Evolutionary conservation across 139 green algal genomes (phyloP), one percentile per base, ranked within the genome.

Genomic region (Chlorella sp.): DNA sequence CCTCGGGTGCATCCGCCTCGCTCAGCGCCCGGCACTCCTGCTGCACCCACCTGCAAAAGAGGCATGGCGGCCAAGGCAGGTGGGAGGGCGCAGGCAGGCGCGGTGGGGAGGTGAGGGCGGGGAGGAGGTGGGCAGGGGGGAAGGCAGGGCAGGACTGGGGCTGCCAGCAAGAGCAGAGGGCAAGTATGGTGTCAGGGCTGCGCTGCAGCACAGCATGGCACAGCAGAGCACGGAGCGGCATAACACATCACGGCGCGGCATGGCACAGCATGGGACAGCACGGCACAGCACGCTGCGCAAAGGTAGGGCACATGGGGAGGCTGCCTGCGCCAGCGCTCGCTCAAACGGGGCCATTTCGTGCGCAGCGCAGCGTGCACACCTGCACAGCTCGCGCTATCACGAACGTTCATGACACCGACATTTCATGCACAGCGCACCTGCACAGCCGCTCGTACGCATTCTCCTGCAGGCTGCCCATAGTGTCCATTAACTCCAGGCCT

Each of bases 401-500:
- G n/a, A n/a, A n/a, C n/a, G n/a, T n/a, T n/a, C n/a, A n/a, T n/a
- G n/a, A n/a, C n/a, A n/a, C n/a, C n/a, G n/a, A n/a, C n/a, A n/a
- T n/a, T 57, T 57, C 48, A 9, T 79, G 71, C 30, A 79, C 15
- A 39, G 30, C 32, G 28, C 91, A 99, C 93, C 96, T 94, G 95
- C 97, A 99, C 73, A 99, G 95, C 69, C 94, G 90, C 94, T 99
- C 97, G 91, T 99, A 99, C 12, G 97, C 98, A 2, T 89, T 92
- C 90, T 99, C 98, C 94, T 99, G 97, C 85, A 99, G 93, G 40
- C 83, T 86, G 2, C 97, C 95, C 97, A 99, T 99, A 34, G 95
- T 88, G 91, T 99, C 98, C 97, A 99, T 99, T 22, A 99, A 95
- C 94, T 99, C 98, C 89, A 99, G 89, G 12, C 98, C 83, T 87